Base-by-base conservation (phyloP, 1,139 yeast species). In the Yamadazyma dendronema region DNA sequence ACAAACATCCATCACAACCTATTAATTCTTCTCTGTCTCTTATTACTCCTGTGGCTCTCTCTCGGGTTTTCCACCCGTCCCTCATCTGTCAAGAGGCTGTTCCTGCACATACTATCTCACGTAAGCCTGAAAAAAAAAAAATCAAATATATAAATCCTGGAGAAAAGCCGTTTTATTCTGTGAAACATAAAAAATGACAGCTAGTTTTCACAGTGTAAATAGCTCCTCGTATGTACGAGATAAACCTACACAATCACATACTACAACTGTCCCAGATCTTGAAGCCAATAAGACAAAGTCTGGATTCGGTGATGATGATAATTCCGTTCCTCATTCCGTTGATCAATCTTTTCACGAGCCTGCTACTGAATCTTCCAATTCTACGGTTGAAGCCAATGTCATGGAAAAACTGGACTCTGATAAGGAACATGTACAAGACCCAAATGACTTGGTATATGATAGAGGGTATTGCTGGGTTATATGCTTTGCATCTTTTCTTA, bases 381-480 rank as follows among this genome's bases (percentile, higher is more conserved):
- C 22, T 7, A 19, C 22, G 8, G 22, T 19, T 19, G 22, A 19
- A 7, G 22, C 22, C 22, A 19, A 7, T 19, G 22, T 7, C 6
- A 6, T 7, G 22, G 9, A 19, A 19, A 19, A 19, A 19, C 22
- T 19, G 22, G 22, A 9, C 9, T 9, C 22, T n/a, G n/a, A n/a
- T n/a, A n/a, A n/a, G 22, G 17, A 26, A 14, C 12, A 6, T 4
- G 7, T 17, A 5, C 7, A 12, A 12, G 17, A 14, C 11, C 9
- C 6, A 12, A 6, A 12, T 8, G 17, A 26, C 9, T 26, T 26
- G 17, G 29, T 42, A 6, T 46, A 36, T 27, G 79, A 74, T 41
- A 67, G 66, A 6, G 81, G 81, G 0, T 69, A 72, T 47, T 79
- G 77, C 3, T 71, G 79, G 69, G 57, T 69, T 1, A 56, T 72